Conservation (phyloP, 2,329 filamentous ascomycete species). For the Sphaerulina vaccinii region DNA sequence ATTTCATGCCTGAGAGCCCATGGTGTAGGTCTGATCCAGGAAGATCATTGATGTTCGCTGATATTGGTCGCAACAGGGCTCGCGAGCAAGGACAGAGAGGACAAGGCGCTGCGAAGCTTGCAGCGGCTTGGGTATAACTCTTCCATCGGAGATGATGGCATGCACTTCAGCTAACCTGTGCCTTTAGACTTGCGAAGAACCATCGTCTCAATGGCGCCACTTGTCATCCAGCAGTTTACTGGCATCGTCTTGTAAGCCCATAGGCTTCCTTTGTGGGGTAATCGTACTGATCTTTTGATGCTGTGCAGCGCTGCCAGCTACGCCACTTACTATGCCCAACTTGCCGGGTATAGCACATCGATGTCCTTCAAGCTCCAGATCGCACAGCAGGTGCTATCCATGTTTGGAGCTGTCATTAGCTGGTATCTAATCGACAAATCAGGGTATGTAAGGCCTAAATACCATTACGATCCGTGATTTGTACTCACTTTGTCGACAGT, state of each 20-base stretch:
- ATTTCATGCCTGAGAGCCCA: constrained; percentile 36
- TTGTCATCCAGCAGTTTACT: constrained; percentile 39
- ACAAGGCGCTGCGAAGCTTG: constrained; percentile 24
- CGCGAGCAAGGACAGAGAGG: constrained; percentile 12
- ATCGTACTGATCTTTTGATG: too few species aligned
- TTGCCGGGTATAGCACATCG: constrained; percentile 42
- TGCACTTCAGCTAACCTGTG: constrained; percentile 40
- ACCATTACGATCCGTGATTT: too few species aligned
- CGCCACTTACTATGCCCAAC: constrained; percentile 46
- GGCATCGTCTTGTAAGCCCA: constrained; percentile 44
- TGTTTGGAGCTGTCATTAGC: constrained; percentile 44
- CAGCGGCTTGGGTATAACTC: constrained; percentile 27
- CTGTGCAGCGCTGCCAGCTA: constrained; percentile 40
- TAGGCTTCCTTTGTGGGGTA: too few species aligned
- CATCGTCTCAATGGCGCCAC: constrained; percentile 41
- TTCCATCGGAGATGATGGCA: constrained; percentile 16
- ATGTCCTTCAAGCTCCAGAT: constrained; percentile 44
- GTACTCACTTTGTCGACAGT: too few species aligned
- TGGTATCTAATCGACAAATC: constrained; percentile 43
- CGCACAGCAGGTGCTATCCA: constrained; percentile 41
- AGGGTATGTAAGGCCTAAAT: too few species aligned
- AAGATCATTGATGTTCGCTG: not conserved
- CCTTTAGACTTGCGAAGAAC: constrained; percentile 44
- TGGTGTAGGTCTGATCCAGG: not conserved
- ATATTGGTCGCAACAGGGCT: constrained; percentile 7